Percentiles rank a stretch among this genome's conserved stretches.
These are phyloP conservation scores for Boeremia lycopersici DNA, from an alignment of 2,329 filamentous ascomycete species.

Conservation along the genomic window DNA sequence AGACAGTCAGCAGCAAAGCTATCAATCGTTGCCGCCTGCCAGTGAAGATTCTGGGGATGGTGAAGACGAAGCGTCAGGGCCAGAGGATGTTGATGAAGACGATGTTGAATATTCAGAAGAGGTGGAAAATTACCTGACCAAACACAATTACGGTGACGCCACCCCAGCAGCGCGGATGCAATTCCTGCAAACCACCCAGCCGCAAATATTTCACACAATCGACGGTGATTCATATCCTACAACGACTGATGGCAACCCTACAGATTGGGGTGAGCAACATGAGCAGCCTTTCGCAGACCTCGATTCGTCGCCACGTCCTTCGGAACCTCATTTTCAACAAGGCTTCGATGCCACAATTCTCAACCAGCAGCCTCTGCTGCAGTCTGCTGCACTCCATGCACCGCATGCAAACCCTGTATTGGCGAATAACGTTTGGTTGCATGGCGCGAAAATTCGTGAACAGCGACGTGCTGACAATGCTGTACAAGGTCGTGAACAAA, in stretches of 20 bases:
- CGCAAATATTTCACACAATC: constrained; percentile 14
- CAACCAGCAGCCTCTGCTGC: constrained; percentile 8
- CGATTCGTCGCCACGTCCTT: constrained; percentile 13
- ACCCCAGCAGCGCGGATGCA: constrained; percentile 3
- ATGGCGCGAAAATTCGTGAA: constrained; percentile 25
- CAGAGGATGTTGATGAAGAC: constrained; percentile 2
- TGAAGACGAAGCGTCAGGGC: constrained; percentile 17
- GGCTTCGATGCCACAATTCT: constrained; percentile 2
- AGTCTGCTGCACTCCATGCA: neutral
- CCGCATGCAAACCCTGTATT: too few relatives aligned
- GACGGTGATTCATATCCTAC: constrained; percentile 46
- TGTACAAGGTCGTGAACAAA: constrained; percentile 3
- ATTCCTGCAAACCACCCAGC: constrained; percentile 4
- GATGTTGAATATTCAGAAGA: neutral
- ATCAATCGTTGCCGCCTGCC: constrained; percentile 13
- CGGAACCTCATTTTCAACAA: constrained; percentile 16
- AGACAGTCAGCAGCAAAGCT: constrained; percentile 18
- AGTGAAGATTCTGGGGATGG: constrained; percentile 16
- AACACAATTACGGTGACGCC: neutral
- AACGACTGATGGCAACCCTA: constrained; percentile 43
- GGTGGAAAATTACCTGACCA: neutral
- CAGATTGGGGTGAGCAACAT: constrained; percentile 19
- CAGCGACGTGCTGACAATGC: constrained; percentile 22
- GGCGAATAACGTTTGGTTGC: constrained; percentile 12
- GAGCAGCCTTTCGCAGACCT: constrained; percentile 16